phyloP scores from a whole-genome alignment of 163 green algal genomes.

The Chloromonas sp. region DNA sequence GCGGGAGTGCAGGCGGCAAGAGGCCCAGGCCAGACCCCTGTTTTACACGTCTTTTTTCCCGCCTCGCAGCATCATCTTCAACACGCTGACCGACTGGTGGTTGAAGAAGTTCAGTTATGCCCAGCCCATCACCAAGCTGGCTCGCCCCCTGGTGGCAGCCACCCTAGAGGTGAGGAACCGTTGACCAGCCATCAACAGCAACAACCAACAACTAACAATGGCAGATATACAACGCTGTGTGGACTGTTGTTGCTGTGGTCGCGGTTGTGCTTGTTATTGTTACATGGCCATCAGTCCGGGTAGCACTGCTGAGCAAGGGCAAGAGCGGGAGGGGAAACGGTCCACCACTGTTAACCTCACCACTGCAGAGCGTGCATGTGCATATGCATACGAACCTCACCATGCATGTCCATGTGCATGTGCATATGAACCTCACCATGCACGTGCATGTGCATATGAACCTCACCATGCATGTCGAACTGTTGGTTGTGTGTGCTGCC shows the following conservation, averaged over 20 bases:
- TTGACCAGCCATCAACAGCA: no score
- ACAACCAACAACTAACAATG: no score
- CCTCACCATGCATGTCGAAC: background rate
- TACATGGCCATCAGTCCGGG: no score
- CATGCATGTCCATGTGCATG: background rate
- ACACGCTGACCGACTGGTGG: constrained; percentile 59
- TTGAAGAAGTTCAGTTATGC: constrained; percentile 52
- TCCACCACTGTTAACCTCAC: no score
- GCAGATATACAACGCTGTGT: no score
- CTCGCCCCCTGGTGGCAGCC: constrained; percentile 48
- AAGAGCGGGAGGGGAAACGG: no score
- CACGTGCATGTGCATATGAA: background rate
- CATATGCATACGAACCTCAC: background rate
- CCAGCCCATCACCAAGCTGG: constrained; percentile 45
- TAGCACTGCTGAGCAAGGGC: no score
- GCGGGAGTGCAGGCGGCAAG: no score
- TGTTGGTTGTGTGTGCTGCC: constrained; percentile 9
- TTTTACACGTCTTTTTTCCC: background rate
- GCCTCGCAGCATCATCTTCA: constrained; percentile 53
- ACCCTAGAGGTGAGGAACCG: constrained; percentile 37
- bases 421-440: background rate
- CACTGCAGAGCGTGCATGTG: background rate
- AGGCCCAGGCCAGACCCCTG: no score
- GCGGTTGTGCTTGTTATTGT: no score
- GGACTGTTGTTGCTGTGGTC: no score